Evolutionary conservation across 495 filamentous ascomycete species (phyloP).

Genomic region (Astrothelium subdiscretum): DNA sequence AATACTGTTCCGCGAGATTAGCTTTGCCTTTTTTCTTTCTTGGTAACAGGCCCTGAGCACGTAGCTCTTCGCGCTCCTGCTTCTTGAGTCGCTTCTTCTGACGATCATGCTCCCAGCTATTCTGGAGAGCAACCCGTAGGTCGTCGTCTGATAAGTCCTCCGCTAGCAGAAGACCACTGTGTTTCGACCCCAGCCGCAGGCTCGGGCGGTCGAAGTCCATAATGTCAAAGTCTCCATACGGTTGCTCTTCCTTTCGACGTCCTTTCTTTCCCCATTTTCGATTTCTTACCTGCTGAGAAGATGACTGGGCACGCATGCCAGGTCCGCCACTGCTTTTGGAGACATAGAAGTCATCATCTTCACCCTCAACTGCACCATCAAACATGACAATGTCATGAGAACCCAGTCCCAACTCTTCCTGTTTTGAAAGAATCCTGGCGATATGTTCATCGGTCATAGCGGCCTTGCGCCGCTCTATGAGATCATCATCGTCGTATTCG

Average conservation of each 20-base stretch:
- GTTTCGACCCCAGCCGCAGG: constrained; percentile 43
- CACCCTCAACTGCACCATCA: constrained; percentile 28
- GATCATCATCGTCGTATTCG: constrained; percentile 24
- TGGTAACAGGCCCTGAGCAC: constrained; percentile 66
- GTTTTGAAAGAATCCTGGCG: constrained; percentile 49
- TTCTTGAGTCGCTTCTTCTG: constrained; percentile 71
- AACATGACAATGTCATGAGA: constrained; percentile 46
- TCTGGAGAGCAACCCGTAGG: constrained; percentile 47
- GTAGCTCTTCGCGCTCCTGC: constrained; percentile 62
- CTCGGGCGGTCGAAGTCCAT: constrained; percentile 68
- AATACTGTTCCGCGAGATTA: constrained; percentile 62
- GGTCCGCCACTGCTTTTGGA: constrained; percentile 1
- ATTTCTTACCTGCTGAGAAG: not conserved
- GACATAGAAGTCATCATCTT: constrained; percentile 14
- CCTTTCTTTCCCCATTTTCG: not conserved
- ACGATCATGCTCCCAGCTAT: constrained; percentile 65
- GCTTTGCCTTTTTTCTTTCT: constrained; percentile 50
- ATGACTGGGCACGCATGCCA: not conserved
- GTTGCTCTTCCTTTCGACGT: not conserved
- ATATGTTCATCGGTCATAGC: constrained; percentile 45
- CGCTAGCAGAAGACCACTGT: constrained; percentile 35
- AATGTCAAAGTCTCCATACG: constrained; percentile 52
- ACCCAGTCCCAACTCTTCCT: constrained; percentile 53
- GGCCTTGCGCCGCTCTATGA: constrained; percentile 19
- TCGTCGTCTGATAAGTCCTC: constrained; percentile 56